A percentile compares a stretch with the other conserved stretches of the same genome.
Conservation (phyloP, 306 rosid species). For the Pyrus communis region DNA sequence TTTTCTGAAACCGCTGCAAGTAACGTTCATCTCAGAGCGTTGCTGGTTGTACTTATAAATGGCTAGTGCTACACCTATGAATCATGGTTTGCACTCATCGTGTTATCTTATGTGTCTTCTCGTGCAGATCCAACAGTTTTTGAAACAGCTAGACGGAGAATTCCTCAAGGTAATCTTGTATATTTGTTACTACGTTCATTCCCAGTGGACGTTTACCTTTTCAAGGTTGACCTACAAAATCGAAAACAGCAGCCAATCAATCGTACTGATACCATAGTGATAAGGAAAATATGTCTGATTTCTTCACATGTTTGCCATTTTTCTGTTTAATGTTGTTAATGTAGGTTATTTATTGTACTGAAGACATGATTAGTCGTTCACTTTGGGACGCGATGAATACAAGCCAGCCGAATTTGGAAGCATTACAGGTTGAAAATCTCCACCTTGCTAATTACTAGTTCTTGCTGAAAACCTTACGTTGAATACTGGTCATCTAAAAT, state of each 20-base stretch:
- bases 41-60: not conserved
- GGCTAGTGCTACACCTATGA: not conserved
- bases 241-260: not conserved
- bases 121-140: conserved; percentile 68
- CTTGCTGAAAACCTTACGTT: conserved; percentile 4
- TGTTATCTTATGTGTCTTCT: conserved; percentile 16
- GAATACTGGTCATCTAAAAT: not conserved
- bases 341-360: conserved; percentile 69
- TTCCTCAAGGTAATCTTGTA: conserved; percentile 61
- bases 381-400: conserved; percentile 84
- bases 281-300: not conserved
- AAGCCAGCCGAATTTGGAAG: conserved; percentile 48
- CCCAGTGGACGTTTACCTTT: not conserved
- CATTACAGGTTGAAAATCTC: conserved; percentile 43
- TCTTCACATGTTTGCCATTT: not conserved
- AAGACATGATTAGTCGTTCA: conserved; percentile 66
- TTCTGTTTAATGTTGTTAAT: not conserved
- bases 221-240: not conserved
- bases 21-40: not conserved
- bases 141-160: conserved; percentile 79
- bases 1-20: not conserved
- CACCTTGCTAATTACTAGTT: conserved; percentile 6
- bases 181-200: not conserved
- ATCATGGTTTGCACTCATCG: not conserved
- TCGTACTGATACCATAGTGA: not conserved